Base-by-base conservation (phyloP, 2,329 filamentous ascomycete species). In the Aureobasidium uvarum region DNA sequence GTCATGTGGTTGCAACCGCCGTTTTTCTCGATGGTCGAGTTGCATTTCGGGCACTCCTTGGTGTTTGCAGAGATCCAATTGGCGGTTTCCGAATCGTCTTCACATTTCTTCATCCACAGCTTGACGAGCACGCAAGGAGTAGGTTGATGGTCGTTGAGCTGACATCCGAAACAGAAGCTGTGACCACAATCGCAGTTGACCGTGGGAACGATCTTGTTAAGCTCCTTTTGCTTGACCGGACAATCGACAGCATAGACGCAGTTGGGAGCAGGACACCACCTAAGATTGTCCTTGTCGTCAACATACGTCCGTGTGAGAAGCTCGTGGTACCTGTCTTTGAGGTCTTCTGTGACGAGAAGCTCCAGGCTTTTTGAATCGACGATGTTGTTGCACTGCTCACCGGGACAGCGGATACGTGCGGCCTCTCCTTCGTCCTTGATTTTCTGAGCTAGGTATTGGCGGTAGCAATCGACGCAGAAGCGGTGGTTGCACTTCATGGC, bases 51-150 rank as follows among this genome's bases (percentile, higher is more conserved):
- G 69, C 95, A 99, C 76, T 99, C 95, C 75, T 99, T 99, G 2
- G 95, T 99, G 76, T 99, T 96, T 54, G 95, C 95, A 0, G 94
- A 97, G 68, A 99, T 99, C 95, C 95, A 99, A 77, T 99, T 99
- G 4, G 95, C 94, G 0, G 95, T 99, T 77, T 99, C 95, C 0
- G 92, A 96, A 74, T 99, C 95, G 75, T 99, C 95, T 66, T 95
- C 95, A 75, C 95, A 99, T 76, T 99, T 99, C 82, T 97, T 96
- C 14, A 99, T 78, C 95, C 95, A 99, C 75, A 86, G 89, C 83
- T 95, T 97, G 60, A 98, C 94, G 60, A 99, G 79, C 31, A 87
- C 84, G 76, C 95, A 99, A 0, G 95, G 94, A 3, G 94, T 91
- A 3, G 95, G 95, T 73, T 96, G 94, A 73, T 99, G 95, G 73